A percentile compares a stretch with the other conserved stretches of the same genome.
Evolutionary conservation across 1,284 basidiomycete species (phyloP).

Genomic region (Agroathelia rolfsii): DNA sequence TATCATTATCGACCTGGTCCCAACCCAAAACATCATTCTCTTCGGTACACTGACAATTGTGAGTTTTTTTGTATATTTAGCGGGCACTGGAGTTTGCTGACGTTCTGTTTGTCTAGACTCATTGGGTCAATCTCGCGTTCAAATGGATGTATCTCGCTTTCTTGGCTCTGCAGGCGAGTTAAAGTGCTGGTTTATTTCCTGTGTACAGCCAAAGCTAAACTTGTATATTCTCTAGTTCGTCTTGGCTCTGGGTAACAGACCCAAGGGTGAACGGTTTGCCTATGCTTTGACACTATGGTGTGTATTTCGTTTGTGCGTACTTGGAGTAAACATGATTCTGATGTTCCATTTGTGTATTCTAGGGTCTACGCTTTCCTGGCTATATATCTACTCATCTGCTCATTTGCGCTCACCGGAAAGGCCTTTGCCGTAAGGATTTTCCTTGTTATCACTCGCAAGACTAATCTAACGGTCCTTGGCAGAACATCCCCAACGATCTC

Average conservation of each 20-base stretch:
- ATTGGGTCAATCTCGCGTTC: constrained; percentile 79
- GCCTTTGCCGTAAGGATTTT: constrained; percentile 56
- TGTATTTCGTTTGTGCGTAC: constrained; percentile 20
- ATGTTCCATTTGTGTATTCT: constrained; percentile 5
- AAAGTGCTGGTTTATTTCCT: background rate
- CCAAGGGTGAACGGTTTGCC: constrained; percentile 83
- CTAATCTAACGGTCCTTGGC: constrained; percentile 5
- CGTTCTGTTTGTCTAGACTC: constrained; percentile 69
- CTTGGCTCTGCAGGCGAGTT: constrained; percentile 55
- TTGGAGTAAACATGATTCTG: background rate
- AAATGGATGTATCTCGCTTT: constrained; percentile 88
- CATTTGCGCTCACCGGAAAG: constrained; percentile 72
- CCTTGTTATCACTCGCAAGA: constrained; percentile 2
- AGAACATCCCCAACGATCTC: constrained; percentile 50
- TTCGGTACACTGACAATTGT: constrained; percentile 64
- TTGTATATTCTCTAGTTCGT: constrained; percentile 54
- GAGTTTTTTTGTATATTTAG: constrained; percentile 19
- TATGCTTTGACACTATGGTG: constrained; percentile 78
- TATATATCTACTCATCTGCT: constrained; percentile 77
- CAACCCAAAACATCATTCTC: constrained; percentile 49
- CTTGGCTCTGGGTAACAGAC: constrained; percentile 90
- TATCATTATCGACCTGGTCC: constrained; percentile 89
- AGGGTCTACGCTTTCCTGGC: constrained; percentile 77
- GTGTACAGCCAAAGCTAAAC: background rate
- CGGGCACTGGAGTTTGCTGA: too few species aligned